Conservation (phyloP, 805 yeast species). For the Saccharomycopsis guyanensis region DNA sequence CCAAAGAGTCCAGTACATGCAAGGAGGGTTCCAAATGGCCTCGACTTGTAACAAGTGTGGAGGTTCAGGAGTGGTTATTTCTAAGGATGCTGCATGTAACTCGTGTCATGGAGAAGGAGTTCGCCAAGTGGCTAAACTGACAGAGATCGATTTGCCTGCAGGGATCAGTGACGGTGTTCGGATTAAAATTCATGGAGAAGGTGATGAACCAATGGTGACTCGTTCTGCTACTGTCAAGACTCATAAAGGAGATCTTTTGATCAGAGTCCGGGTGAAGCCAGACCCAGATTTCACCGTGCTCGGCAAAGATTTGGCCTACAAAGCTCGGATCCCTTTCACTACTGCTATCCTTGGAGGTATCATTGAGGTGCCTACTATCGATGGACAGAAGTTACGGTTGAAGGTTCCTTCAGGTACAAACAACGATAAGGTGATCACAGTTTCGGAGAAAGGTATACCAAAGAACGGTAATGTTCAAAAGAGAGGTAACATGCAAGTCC, state of each 20-base stretch:
- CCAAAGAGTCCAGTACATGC: constrained; percentile 71
- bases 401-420: constrained; percentile 84
- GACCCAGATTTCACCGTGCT: constrained; percentile 65
- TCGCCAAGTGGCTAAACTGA: constrained; percentile 53
- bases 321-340: constrained; percentile 75
- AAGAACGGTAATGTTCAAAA: constrained; percentile 39
- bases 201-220: constrained; percentile 80
- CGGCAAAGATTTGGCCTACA: constrained; percentile 58
- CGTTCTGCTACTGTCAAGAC: constrained; percentile 61
- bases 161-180: constrained; percentile 86
- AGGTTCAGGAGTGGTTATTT: constrained; percentile 79
- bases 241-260: constrained; percentile 79
- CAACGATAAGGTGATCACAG: constrained; percentile 59
- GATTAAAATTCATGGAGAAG: constrained; percentile 77
- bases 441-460: constrained; percentile 88
- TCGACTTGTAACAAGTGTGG: constrained; percentile 83
- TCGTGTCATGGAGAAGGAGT: constrained; percentile 91
- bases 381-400: constrained; percentile 66
- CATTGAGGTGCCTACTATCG: constrained; percentile 83
- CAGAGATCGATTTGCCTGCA: constrained; percentile 77
- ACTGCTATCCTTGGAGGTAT: constrained; percentile 96
- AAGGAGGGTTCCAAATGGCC: constrained; percentile 96
- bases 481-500: constrained; percentile 78
- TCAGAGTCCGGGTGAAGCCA: constrained; percentile 69
- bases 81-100: constrained; percentile 60